These are phyloP conservation scores for Dillenia turbinata DNA, from an alignment of 164 flowering plant genomes.

Conservation along the genomic window DNA sequence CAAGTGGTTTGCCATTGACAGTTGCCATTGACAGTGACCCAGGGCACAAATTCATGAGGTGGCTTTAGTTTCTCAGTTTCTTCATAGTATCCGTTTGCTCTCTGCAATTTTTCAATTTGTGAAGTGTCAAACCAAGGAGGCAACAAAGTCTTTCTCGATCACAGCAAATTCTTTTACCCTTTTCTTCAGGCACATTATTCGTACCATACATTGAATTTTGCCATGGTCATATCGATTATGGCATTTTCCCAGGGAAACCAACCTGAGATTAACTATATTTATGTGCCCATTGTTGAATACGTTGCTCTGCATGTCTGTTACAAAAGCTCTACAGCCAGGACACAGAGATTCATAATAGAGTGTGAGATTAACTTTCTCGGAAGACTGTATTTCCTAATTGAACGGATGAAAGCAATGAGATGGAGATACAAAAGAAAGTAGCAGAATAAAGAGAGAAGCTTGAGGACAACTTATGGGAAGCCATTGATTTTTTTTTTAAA, in stretches of 20 bases:
- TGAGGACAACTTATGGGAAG: neutral
- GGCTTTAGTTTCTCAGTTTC: conserved; percentile 24
- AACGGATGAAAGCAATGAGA: neutral
- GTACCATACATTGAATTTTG: conserved; percentile 20
- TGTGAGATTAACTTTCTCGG: conserved; percentile 15
- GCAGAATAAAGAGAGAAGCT: neutral
- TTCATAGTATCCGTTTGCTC: conserved; percentile 7
- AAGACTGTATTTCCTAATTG: neutral
- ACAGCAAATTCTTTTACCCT: conserved; percentile 6
- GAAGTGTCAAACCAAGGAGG: conserved; percentile 1
- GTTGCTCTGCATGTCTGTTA: conserved; percentile 3
- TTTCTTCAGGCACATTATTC: conserved; percentile 3
- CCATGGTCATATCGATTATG: neutral
- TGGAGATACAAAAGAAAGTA: conserved; percentile 1
- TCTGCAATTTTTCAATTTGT: conserved; percentile 21
- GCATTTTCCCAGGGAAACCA: conserved; percentile 25
- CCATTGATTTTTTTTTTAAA: conserved; percentile 11
- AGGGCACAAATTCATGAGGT: conserved; percentile 24
- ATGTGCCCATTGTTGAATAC: conserved; percentile 13
- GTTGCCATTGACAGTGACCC: conserved; percentile 23
- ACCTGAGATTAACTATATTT: conserved; percentile 20
- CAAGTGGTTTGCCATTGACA: too few relatives aligned
- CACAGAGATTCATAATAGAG: conserved; percentile 22
- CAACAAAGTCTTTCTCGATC: too few relatives aligned
- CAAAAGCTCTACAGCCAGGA: conserved; percentile 11